Evolutionary conservation across 1,139 yeast species (phyloP).

Genomic region (Candida tunisiensis): DNA sequence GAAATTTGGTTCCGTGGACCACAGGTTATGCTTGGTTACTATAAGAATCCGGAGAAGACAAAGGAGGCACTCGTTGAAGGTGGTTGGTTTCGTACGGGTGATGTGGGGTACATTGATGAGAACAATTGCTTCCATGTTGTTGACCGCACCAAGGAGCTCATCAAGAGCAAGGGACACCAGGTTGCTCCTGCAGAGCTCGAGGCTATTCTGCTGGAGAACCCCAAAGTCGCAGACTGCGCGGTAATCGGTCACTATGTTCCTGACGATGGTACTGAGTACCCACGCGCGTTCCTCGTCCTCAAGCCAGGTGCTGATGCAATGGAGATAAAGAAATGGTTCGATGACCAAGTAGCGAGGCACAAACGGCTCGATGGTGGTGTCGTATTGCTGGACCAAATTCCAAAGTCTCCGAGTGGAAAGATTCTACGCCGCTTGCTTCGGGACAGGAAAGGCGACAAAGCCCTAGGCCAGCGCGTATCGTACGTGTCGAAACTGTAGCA

Average conservation of each 20-base stretch:
- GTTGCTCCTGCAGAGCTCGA: constrained; percentile 19
- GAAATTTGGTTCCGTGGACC: constrained; percentile 18
- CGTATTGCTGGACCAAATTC: constrained; percentile 18
- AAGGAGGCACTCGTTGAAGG: constrained; percentile 13
- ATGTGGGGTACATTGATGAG: constrained; percentile 17
- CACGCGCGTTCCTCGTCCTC: constrained; percentile 21
- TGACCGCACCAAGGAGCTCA: constrained; percentile 20
- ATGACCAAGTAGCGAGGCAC: constrained; percentile 19
- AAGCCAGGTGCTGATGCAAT: constrained; percentile 7
- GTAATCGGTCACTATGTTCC: constrained; percentile 20
- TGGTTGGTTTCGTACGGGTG: constrained; percentile 20
- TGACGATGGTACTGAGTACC: constrained; percentile 21
- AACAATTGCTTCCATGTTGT: constrained; percentile 16
- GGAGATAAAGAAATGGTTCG: constrained; percentile 17
- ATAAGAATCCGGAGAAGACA: constrained; percentile 12
- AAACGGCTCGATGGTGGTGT: constrained; percentile 24
- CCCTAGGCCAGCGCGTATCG: no score
- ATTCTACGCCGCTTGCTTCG: constrained; percentile 18
- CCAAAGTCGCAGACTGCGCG: constrained; percentile 14
- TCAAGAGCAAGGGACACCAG: constrained; percentile 21
- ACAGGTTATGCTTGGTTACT: constrained; percentile 13
- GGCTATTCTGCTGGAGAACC: constrained; percentile 15
- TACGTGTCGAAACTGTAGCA: no score
- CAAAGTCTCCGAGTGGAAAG: constrained; percentile 24
- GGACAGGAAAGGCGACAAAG: no score